Evolutionary conservation across 257 asterid species (phyloP), one percentile per base, ranked within the genome.

Genomic region (Ocimum tenuiflorum): DNA sequence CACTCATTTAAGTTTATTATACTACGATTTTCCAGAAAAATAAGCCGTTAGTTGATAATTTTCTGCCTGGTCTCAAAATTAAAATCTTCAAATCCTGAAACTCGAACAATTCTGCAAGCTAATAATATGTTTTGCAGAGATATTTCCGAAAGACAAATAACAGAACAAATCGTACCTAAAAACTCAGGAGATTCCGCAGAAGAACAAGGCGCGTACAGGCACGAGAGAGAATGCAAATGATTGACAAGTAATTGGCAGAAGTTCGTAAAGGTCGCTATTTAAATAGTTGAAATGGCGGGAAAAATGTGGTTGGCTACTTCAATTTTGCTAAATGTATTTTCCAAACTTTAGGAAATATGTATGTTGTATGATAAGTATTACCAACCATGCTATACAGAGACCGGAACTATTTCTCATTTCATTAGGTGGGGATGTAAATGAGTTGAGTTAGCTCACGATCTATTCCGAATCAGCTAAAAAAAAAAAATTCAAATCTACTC

Each of bases 111-210:
- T 18, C 1, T 41, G 63, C 64, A 42, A 49, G 51, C 54, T 42
- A 47, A n/a, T n/a, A n/a, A 12, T 22, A 31, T n/a, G n/a, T n/a
- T 63, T 18, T 57, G 54, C 5, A 17, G 64, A 35, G 5, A 31
- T 29, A 27, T 63, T 60, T 47, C 47, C 22, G 39, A 43, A 63
- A 36, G 45, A 36, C 47, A 6, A 41, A 55, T 15, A 36, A 9
- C 22, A 20, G 17, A 60, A 59, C 56, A 60, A 60, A 54, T 11
- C 74, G 3, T 56, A 72, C 77, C 81, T 22, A 13, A 22, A 69
- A 36, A 7, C 36, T 67, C 73, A 20, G 50, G 27, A 46, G 12
- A 12, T 56, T 50, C 23, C 68, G 2, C 65, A 15, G 3, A 29
- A 7, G 7, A 54, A 7, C 12, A n/a, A 27, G 22, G 60, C 60